These are phyloP conservation scores for Ogataea trehalophila DNA, from an alignment of 805 yeast genomes.

Conservation along the genomic window DNA sequence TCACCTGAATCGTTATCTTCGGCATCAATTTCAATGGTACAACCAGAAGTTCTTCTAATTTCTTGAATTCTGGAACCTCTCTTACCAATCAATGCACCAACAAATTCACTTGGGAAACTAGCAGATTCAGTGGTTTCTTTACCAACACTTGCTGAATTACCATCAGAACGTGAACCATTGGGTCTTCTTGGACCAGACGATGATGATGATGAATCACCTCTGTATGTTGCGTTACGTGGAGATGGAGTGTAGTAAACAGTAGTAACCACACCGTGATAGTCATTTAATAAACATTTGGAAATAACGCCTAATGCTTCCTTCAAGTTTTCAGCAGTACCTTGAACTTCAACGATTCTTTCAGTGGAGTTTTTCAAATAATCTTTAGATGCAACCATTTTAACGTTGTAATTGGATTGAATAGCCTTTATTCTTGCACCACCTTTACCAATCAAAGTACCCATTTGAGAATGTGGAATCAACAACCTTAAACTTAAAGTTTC, in stretches of 20 bases:
- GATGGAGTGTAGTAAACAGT: slow-evolving; percentile 60
- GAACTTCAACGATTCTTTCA: slow-evolving; percentile 83
- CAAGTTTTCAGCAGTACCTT: slow-evolving; percentile 67
- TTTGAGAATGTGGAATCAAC: slow-evolving; percentile 75
- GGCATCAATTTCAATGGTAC: slow-evolving; percentile 70
- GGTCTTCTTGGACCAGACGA: slow-evolving; percentile 3
- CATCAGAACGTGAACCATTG: slow-evolving; percentile 1
- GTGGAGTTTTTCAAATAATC: slow-evolving; percentile 76
- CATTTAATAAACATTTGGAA: slow-evolving; percentile 70
- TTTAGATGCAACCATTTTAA: slow-evolving; percentile 84
- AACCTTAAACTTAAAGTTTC: slow-evolving; percentile 59
- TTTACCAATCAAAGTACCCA: slow-evolving; percentile 86
- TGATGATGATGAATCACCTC: slow-evolving; percentile 6
- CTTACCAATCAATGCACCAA: slow-evolving; percentile 86
- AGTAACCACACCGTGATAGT: slow-evolving; percentile 61
- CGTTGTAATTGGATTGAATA: slow-evolving; percentile 61
- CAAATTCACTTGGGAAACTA: slow-evolving; percentile 72
- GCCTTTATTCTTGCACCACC: slow-evolving; percentile 77
- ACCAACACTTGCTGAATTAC: slow-evolving; percentile 12
- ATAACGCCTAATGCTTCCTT: slow-evolving; percentile 52
- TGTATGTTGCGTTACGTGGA: slow-evolving; percentile 17
- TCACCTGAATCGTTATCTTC: slow-evolving; percentile 60
- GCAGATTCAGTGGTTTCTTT: slow-evolving; percentile 37
- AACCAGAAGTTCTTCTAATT: slow-evolving; percentile 72
- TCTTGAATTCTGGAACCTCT: slow-evolving; percentile 84